Evolutionary conservation across 306 rosid genomes (phyloP).

Genomic region (Leucaena leucocephala): DNA sequence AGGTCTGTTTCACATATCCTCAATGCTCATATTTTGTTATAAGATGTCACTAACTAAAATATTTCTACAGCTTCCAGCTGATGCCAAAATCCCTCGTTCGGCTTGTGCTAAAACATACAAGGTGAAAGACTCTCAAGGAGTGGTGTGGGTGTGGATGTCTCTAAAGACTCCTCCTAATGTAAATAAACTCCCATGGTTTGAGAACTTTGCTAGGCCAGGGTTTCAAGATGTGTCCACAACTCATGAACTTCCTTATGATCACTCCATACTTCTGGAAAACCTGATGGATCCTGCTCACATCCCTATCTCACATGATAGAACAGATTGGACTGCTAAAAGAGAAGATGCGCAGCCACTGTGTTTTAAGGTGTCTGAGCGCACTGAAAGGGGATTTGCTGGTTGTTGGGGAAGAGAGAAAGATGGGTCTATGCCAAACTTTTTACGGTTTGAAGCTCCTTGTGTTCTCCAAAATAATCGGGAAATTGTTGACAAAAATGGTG

Average conservation of each 20-base stretch:
- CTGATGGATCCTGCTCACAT: constrained; percentile 98
- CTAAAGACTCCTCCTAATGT: constrained; percentile 64
- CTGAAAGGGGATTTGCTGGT: constrained; percentile 91
- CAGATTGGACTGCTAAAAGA: constrained; percentile 81
- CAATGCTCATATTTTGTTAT: neutral
- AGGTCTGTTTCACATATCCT: constrained; percentile 54
- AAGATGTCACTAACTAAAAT: constrained; percentile 23
- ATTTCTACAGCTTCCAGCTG: constrained; percentile 75
- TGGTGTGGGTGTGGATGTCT: constrained; percentile 98
- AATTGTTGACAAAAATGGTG: constrained; percentile 60
- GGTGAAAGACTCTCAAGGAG: constrained; percentile 90
- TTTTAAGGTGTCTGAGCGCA: constrained; percentile 78
- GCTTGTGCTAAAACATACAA: constrained; percentile 83
- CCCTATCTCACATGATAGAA: constrained; percentile 96
- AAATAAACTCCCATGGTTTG: constrained; percentile 80
- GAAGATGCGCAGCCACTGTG: constrained; percentile 82
- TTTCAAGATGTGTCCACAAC: constrained; percentile 74
- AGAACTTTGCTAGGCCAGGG: constrained; percentile 85
- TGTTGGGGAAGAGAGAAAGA: constrained; percentile 80
- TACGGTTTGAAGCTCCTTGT: constrained; percentile 86
- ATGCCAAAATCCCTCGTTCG: constrained; percentile 83
- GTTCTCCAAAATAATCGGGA: constrained; percentile 85
- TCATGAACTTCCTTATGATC: constrained; percentile 98
- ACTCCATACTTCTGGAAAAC: constrained; percentile 91
- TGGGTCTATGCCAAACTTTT: constrained; percentile 52